Conservation (phyloP, 1,284 basidiomycete genomes). For the Puccinia polysora region DNA sequence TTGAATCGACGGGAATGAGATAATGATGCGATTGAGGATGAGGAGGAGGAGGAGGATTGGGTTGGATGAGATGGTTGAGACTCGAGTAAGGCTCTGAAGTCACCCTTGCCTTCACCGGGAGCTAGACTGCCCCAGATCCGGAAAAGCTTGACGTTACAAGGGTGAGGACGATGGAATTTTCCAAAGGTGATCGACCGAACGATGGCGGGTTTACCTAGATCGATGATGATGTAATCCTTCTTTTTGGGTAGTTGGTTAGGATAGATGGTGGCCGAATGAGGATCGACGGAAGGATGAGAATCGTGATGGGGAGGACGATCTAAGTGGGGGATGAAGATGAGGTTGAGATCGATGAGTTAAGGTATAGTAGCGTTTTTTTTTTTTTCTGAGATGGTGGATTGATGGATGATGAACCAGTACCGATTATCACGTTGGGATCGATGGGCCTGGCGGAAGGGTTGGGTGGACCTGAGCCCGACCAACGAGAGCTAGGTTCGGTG, state of each 20-base stretch:
- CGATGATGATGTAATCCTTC: slow-evolving; percentile 41
- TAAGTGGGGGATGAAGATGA: background rate
- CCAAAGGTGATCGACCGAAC: slow-evolving; percentile 32
- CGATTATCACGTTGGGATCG: background rate
- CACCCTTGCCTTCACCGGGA: slow-evolving; percentile 36
- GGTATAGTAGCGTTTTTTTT: too few species aligned
- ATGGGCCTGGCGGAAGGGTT: slow-evolving; percentile 1
- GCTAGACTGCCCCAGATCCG: slow-evolving; percentile 39
- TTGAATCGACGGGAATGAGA: too few species aligned
- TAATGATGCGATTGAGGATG: too few species aligned
- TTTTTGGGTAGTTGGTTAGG: slow-evolving; percentile 18
- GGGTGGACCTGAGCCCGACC: slow-evolving; percentile 35
- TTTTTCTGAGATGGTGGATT: background rate
- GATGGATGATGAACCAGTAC: background rate
- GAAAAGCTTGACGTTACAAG: slow-evolving; percentile 39
- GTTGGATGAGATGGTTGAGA: slow-evolving; percentile 23
- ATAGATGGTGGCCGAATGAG: slow-evolving; percentile 2
- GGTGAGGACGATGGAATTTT: slow-evolving; percentile 40
- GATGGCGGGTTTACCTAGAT: slow-evolving; percentile 38
- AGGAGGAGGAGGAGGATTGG: background rate
- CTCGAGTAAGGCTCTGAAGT: slow-evolving; percentile 37
- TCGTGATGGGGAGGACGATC: background rate
- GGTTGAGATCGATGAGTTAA: background rate
- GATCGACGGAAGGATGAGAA: background rate
- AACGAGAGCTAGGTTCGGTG: slow-evolving; percentile 31